Conservation (phyloP, 2,329 filamentous ascomycete species). For the Penicillium sp. region DNA sequence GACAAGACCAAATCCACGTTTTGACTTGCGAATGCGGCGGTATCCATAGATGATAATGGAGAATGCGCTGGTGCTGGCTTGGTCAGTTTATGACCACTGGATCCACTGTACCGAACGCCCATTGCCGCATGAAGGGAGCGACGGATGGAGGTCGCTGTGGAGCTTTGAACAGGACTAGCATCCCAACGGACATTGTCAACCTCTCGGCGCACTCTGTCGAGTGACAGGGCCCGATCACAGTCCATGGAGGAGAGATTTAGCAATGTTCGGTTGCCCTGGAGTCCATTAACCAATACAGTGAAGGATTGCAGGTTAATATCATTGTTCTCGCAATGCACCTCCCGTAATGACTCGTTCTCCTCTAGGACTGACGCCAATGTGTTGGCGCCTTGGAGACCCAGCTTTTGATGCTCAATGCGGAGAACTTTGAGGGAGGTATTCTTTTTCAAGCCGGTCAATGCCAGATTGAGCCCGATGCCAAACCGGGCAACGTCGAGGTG, state of each 20-base stretch:
- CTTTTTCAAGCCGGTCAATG: slow-evolving; percentile 62
- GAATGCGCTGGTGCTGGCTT: slow-evolving; percentile 29
- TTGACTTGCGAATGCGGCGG: slow-evolving; percentile 31
- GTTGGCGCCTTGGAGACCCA: slow-evolving; percentile 68
- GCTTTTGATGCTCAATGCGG: slow-evolving; percentile 66
- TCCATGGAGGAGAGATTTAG: slow-evolving; percentile 64
- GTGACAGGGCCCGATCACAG: slow-evolving; percentile 59
- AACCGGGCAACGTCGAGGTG: slow-evolving; percentile 69
- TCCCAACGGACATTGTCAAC: slow-evolving; percentile 53
- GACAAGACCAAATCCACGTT: slow-evolving; percentile 44
- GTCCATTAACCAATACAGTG: slow-evolving; percentile 65
- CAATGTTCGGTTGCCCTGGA: slow-evolving; percentile 65
- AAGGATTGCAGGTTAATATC: slow-evolving; percentile 70
- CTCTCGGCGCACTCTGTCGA: slow-evolving; percentile 59
- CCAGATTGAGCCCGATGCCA: slow-evolving; percentile 66
- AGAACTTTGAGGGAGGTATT: slow-evolving; percentile 63
- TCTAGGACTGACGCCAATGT: slow-evolving; percentile 68
- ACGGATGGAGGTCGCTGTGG: slow-evolving; percentile 42
- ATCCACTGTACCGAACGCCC: slow-evolving; percentile 27
- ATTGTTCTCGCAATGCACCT: slow-evolving; percentile 71
- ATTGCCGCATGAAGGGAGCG: slow-evolving; percentile 46
- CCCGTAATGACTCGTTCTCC: slow-evolving; percentile 60
- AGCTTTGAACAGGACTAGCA: slow-evolving; percentile 26
- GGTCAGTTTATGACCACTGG: slow-evolving; percentile 30
- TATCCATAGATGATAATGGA: slow-evolving; percentile 20